These are phyloP conservation scores for Lentinula raphanica DNA, from an alignment of 768 basidiomycete genomes.

Conservation along the genomic window DNA sequence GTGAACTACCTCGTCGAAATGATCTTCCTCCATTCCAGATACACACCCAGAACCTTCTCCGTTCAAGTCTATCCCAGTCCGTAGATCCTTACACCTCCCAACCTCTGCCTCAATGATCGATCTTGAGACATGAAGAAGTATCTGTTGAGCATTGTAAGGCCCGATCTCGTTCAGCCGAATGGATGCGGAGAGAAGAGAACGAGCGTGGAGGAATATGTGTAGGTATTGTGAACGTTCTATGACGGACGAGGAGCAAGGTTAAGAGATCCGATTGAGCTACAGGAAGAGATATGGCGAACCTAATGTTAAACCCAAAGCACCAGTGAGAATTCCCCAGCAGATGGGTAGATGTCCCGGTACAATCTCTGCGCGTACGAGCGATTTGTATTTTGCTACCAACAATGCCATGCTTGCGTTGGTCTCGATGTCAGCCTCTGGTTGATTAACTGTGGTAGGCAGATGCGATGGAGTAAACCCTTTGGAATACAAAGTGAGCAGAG, in stretches of 20 bases:
- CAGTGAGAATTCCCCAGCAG: constrained; percentile 87
- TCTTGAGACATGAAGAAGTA: constrained; percentile 70
- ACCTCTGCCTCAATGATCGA: constrained; percentile 58
- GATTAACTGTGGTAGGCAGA: constrained; percentile 18
- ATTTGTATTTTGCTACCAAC: constrained; percentile 67
- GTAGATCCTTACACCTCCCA: constrained; percentile 37
- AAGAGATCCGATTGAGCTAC: constrained; percentile 8
- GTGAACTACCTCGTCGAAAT: constrained; percentile 35
- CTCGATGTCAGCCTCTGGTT: not conserved
- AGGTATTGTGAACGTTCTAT: constrained; percentile 81
- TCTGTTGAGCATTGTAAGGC: constrained; percentile 87
- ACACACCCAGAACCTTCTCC: constrained; percentile 10
- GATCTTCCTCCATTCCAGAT: too few species aligned
- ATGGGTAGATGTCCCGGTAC: constrained; percentile 80
- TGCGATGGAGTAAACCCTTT: constrained; percentile 60
- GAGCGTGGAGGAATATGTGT: constrained; percentile 88
- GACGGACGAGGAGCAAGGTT: constrained; percentile 3
- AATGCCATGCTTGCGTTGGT: constrained; percentile 17
- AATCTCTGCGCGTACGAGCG: constrained; percentile 56
- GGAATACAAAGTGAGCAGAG: constrained; percentile 82
- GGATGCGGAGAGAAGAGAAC: constrained; percentile 85
- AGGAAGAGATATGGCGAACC: too few species aligned
- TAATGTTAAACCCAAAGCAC: constrained; percentile 64
- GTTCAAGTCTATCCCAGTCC: constrained; percentile 35
- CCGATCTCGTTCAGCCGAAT: constrained; percentile 90